Conservation (phyloP, 257 asterid species). For the Knoxia roxburghii region DNA sequence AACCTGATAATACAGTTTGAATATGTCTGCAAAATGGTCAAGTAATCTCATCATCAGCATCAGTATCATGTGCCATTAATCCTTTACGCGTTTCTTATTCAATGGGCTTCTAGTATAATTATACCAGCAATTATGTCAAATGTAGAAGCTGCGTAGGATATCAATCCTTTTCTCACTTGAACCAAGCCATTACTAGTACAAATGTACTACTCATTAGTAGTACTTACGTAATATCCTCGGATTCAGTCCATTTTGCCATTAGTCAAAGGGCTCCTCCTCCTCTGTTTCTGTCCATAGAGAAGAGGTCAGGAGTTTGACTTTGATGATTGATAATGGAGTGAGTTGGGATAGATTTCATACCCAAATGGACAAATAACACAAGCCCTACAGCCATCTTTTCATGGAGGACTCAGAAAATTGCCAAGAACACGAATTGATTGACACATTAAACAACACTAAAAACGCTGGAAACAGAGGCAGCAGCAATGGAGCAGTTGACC, state of each 20-base stretch:
- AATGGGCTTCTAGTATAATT: background rate
- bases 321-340: background rate
- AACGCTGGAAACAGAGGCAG: background rate
- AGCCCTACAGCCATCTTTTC: background rate
- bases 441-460: too few relatives aligned
- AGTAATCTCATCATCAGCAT: slow-evolving; percentile 11
- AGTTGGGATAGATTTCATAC: background rate
- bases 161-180: slow-evolving; percentile 13
- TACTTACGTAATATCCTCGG: background rate
- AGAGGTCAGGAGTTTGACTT: too few relatives aligned
- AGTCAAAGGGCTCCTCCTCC: slow-evolving; percentile 1
- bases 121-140: background rate
- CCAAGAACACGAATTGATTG: too few relatives aligned
- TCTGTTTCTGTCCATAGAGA: too few relatives aligned
- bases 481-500: slow-evolving; percentile 41
- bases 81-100: slow-evolving; percentile 20
- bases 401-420: too few relatives aligned
- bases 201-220: too few relatives aligned
- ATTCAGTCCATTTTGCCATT: background rate
- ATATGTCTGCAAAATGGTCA: slow-evolving; percentile 18
- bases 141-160: slow-evolving; percentile 7
- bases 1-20: too few relatives aligned
- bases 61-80: background rate
- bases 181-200: too few relatives aligned
- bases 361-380: background rate